Percentiles rank a stretch among this genome's conserved stretches.
Conservation (phyloP, 441 rosid species). For the Mallotus japonicus region DNA sequence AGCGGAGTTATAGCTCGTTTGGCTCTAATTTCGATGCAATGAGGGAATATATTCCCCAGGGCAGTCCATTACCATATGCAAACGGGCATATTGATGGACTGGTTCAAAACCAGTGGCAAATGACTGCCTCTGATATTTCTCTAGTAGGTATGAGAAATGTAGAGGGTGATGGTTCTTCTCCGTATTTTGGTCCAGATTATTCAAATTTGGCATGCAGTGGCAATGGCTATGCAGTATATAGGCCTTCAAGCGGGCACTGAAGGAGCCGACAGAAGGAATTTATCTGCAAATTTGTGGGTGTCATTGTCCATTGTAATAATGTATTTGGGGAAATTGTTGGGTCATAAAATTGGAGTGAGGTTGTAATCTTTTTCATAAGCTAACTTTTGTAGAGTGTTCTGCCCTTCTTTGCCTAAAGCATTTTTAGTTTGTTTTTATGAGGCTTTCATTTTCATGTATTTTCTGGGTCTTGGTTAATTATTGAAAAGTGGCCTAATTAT, state of each 20-base stretch:
- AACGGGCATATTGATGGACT: slow-evolving; percentile 63
- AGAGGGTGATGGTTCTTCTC: slow-evolving; percentile 47
- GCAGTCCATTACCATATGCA: slow-evolving; percentile 43
- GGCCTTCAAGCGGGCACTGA: slow-evolving; percentile 80
- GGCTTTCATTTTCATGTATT: neutral
- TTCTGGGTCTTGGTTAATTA: slow-evolving; percentile 8
- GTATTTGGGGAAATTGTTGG: slow-evolving; percentile 24
- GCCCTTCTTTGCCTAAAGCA: slow-evolving; percentile 30
- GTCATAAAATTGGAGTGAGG: slow-evolving; percentile 28
- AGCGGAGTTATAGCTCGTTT: slow-evolving; percentile 44
- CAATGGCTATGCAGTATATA: slow-evolving; percentile 59
- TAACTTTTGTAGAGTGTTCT: slow-evolving; percentile 53
- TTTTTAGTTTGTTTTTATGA: slow-evolving; percentile 23
- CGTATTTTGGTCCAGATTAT: slow-evolving; percentile 45
- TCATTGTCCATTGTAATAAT: slow-evolving; percentile 26
- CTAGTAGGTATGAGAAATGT: slow-evolving; percentile 50
- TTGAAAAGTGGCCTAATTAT: neutral
- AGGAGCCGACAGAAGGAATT: slow-evolving; percentile 9
- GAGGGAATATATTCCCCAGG: slow-evolving; percentile 53
- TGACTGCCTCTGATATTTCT: slow-evolving; percentile 59
- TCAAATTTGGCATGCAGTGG: slow-evolving; percentile 50
- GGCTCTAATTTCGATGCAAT: slow-evolving; percentile 44
- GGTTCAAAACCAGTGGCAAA: slow-evolving; percentile 59
- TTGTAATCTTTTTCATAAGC: slow-evolving; percentile 29
- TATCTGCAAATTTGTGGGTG: slow-evolving; percentile 15